Evolutionary conservation across 176 grass and related monocot species (phyloP), one percentile per base, ranked within the genome.

Genomic region (Elymus sibiricus): DNA sequence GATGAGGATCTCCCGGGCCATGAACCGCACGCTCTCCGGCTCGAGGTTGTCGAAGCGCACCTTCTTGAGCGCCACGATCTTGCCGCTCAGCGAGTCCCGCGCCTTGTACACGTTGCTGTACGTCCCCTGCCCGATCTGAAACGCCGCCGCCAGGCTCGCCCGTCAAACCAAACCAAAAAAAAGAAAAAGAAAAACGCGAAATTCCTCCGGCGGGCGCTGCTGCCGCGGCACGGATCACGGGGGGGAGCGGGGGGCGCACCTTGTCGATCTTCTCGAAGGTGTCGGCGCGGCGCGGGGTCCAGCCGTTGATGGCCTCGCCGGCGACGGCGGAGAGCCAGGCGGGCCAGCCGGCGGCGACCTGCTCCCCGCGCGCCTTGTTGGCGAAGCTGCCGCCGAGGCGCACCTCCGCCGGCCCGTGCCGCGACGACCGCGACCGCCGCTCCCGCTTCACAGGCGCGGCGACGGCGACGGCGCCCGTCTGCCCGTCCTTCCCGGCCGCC

Each of bases 251-350:
- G n/a, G 11, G 3, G 11, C 21, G 59, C 61, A 91, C 94, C 94
- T 95, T 95, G 80, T 95, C 94, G 89, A 95, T 93, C 91, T 95
- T 95, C 94, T 95, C 94, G 85, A 95, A 95, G n/a, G 90, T 79
- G 77, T 95, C 91, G 4, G 94, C 94, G 38, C 94, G 90, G 79
- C 94, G 94, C 1, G 94, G 94, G 32, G 84, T 83, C 91, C 88
- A 93, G 29, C 94, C 94, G 58, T 91, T 66, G 78, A 95, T 95
- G 82, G 89, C 94, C 79, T 95, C 94, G 55, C 94, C 94, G 39
- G 94, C 94, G 65, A 95, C 94, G 72, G 94, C 94, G 56, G 91
- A 92, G 83, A 95, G 94, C 94, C 94, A 95, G 76, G 86, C 86
- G 32, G 94, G 94, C 94, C 94, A 95, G 3, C 94, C 94, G 12